Base-by-base conservation (phyloP, 2,329 filamentous ascomycete genomes). In the Arthroderma uncinatum region DNA sequence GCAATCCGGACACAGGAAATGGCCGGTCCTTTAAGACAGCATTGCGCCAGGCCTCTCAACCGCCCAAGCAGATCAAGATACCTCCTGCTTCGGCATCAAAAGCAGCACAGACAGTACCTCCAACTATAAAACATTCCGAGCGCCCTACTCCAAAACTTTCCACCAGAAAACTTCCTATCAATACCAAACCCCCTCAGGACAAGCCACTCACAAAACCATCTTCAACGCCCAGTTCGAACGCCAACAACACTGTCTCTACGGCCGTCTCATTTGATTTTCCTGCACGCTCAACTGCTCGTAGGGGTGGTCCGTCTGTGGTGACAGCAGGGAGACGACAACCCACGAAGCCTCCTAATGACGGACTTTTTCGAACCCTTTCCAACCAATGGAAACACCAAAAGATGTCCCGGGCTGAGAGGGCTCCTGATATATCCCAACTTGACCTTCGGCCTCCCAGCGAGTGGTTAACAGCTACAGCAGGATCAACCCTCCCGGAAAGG, bases 371-470 rank as follows among this genome's bases (percentile, higher is more conserved):
- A 34, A 66, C 63, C 40, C 44, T 70, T 4, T 69, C 65, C 8
- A 65, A 63, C 2, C 63, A 63, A 33, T 57, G 66, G 54, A 67
- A 61, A 56, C 63, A 66, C 48, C 62, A 70, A 48, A 72, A 72
- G 56, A 62, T 65, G n/a, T 62, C 66, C 44, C 59, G 59, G 6
- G 58, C 63, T 34, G 72, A 74, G 33, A 66, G 64, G 40, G 61
- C 64, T n/a, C 73, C 73, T 14, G 64, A 73, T 60, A 64, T 68
- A 21, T 65, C 60, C 16, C 62, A 70, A 42, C 52, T 75, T 14
- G 63, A 74, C 14, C 61, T 75, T n/a, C 60, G 64, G 59, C 66
- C 61, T 7, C 71, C 71, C 7, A 65, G 66, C 5, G 66, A 72
- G 8, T 73, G 68, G 62, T 50, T 59, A 34, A 53, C 53, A 10